A percentile compares a stretch with the other conserved stretches of the same genome.
These are phyloP conservation scores for Trichosporon asahii DNA, from an alignment of 1,284 basidiomycete genomes.

Conservation along the genomic window DNA sequence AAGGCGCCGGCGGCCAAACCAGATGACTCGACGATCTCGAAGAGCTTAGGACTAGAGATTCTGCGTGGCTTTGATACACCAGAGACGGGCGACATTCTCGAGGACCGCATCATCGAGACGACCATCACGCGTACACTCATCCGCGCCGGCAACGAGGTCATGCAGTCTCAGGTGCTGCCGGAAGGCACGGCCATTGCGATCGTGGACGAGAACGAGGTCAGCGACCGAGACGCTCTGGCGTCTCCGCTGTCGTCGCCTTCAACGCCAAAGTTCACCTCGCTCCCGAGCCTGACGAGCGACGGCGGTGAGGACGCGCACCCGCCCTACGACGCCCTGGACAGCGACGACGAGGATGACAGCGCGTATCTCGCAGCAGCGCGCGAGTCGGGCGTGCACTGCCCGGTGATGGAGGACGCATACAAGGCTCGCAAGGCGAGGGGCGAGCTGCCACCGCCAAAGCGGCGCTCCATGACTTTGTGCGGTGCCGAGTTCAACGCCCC, in stretches of 20 bases:
- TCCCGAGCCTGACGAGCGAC: conserved; percentile 6
- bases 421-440: not conserved
- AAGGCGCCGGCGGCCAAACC: not conserved
- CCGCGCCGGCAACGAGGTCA: not conserved
- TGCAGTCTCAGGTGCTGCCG: not conserved
- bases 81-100: conserved; percentile 51
- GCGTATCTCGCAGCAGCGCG: not conserved
- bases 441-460: not conserved
- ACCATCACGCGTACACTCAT: not conserved
- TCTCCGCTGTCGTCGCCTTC: not conserved
- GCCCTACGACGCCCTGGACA: not conserved
- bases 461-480: not conserved
- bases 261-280: not conserved
- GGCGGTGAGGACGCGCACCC: not conserved
- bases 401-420: not conserved
- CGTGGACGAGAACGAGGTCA: not conserved
- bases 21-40: conserved; percentile 59
- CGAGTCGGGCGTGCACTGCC: conserved; percentile 6
- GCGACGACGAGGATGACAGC: not conserved
- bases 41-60: conserved; percentile 77
- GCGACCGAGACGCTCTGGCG: not conserved
- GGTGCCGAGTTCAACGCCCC: not conserved
- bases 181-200: not conserved
- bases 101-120: conserved; percentile 50
- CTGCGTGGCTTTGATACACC: conserved; percentile 58